A percentile compares a stretch with the other conserved stretches of the same genome.
These are phyloP conservation scores for Trifolium subterraneum DNA, from an alignment of 306 rosid genomes.

Conservation along the genomic window DNA sequence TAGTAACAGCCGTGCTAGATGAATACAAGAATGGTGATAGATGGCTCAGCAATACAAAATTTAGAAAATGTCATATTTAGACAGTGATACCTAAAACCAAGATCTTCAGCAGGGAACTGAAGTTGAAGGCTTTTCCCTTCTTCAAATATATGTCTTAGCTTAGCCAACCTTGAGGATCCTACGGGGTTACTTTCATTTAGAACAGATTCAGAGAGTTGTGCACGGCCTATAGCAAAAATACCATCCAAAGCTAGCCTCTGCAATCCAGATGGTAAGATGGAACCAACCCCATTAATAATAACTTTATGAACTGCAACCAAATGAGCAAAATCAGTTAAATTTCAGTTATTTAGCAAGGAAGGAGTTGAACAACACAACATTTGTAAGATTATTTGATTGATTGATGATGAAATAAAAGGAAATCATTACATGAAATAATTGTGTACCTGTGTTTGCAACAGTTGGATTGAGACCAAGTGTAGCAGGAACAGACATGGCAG, in stretches of 20 bases:
- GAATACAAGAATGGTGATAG: conserved; percentile 22
- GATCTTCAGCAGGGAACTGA: conserved; percentile 98
- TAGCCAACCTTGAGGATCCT: conserved; percentile 83
- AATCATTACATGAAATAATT: conserved; percentile 13
- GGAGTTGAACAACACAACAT: conserved; percentile 15
- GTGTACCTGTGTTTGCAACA: conserved; percentile 83
- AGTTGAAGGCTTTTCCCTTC: conserved; percentile 98
- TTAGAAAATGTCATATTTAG: conserved; percentile 37
- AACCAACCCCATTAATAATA: conserved; percentile 65
- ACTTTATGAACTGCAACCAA: conserved; percentile 70
- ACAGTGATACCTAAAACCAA: conserved; percentile 78
- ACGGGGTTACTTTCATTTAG: conserved; percentile 78
- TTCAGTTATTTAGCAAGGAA: conserved; percentile 37
- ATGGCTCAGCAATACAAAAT: conserved; percentile 7
- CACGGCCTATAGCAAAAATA: conserved; percentile 80
- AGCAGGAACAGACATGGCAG: conserved; percentile 96
- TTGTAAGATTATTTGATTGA: conserved; percentile 13
- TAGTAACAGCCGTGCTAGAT: conserved; percentile 23
- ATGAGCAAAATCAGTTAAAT: conserved; percentile 32
- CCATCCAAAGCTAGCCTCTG: conserved; percentile 84
- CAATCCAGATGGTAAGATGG: conserved; percentile 71
- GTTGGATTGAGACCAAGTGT: conserved; percentile 92
- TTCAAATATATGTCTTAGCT: conserved; percentile 74
- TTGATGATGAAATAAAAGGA: conserved; percentile 36
- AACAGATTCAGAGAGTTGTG: conserved; percentile 74